Percentiles rank a stretch among this genome's conserved stretches.
Evolutionary conservation across 2,329 filamentous ascomycete species (phyloP).

Genomic region (Talaromyces sp.): DNA sequence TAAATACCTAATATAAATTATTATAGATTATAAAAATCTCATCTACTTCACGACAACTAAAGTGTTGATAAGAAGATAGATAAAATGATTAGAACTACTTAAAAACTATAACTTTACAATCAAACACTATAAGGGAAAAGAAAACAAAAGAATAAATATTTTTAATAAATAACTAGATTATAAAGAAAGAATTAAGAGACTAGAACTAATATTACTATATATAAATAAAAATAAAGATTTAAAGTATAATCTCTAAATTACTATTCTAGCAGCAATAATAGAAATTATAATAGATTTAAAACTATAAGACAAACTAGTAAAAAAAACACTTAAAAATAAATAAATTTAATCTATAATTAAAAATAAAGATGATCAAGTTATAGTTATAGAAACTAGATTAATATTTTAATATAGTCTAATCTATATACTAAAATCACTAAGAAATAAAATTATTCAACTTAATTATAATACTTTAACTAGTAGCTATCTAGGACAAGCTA

Average conservation of each 20-base stretch:
- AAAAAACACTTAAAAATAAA: not conserved
- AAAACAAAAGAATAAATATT: not conserved
- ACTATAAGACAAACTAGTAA: not conserved
- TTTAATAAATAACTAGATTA: not conserved
- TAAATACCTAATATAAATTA: not conserved
- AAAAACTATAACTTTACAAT: not conserved
- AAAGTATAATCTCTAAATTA: not conserved
- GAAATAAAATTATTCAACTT: not conserved
- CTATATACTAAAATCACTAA: not conserved
- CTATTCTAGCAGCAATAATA: not conserved
- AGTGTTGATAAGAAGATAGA: not conserved
- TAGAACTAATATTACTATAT: not conserved
- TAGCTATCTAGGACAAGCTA: not conserved
- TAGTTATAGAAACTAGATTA: not conserved
- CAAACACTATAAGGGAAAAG: not conserved
- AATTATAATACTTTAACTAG: not conserved
- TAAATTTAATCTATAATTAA: not conserved
- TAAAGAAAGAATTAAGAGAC: not conserved
- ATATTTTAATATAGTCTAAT: not conserved
- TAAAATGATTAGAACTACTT: not conserved
- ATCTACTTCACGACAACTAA: not conserved
- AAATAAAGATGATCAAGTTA: not conserved
- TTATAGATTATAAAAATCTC: not conserved
- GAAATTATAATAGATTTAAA: not conserved
- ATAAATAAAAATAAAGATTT: not conserved